Evolutionary conservation across 1,284 basidiomycete species (phyloP).

Genomic region (Ceratobasidium sp.): DNA sequence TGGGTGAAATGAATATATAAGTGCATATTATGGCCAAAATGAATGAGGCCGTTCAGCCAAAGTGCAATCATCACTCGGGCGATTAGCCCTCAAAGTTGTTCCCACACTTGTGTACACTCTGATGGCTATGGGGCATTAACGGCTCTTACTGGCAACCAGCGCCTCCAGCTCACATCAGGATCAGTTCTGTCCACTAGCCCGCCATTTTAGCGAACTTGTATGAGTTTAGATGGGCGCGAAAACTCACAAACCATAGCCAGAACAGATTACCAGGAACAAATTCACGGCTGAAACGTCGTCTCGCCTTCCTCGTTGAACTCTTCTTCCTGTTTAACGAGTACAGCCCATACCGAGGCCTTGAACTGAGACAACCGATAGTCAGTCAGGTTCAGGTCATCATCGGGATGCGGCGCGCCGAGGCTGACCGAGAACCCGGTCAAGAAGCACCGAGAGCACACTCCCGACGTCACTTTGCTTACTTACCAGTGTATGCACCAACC

Average conservation of each 20-base stretch:
- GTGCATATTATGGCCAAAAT: not conserved
- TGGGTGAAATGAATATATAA: not conserved
- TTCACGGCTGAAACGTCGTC: conserved; percentile 39
- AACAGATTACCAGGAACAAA: not conserved
- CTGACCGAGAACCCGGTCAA: not conserved
- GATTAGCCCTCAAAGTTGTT: not conserved
- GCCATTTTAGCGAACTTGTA: not conserved
- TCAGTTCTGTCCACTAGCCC: too few relatives aligned
- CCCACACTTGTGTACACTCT: not conserved
- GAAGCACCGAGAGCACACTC: too few relatives aligned
- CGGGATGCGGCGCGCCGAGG: not conserved
- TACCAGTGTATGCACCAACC: conserved; percentile 88
- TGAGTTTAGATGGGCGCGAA: not conserved
- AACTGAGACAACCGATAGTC: conserved; percentile 64
- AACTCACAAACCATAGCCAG: not conserved
- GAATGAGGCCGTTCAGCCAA: not conserved
- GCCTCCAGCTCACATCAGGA: not conserved
- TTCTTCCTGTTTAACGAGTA: conserved; percentile 85
- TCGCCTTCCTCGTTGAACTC: conserved; percentile 47
- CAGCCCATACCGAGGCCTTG: conserved; percentile 94
- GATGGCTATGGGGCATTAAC: not conserved
- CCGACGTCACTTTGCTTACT: conserved; percentile 49
- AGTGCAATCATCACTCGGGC: not conserved
- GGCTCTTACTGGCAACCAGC: not conserved
- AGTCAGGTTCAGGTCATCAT: not conserved